These are phyloP conservation scores for Termitomyces sp. DNA, from an alignment of 768 basidiomycete genomes.

Conservation along the genomic window DNA sequence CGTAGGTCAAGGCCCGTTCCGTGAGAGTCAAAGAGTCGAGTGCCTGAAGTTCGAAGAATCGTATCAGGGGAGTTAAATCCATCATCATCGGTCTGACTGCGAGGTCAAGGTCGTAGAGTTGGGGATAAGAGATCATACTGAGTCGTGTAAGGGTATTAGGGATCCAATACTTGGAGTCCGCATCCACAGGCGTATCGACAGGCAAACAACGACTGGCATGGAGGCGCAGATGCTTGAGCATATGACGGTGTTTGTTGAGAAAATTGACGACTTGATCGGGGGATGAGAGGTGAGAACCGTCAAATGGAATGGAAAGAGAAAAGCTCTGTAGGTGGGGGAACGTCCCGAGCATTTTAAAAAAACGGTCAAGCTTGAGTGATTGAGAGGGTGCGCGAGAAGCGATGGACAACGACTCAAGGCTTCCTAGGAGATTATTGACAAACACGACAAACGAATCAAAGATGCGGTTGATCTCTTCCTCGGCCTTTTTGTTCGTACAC, in stretches of 20 bases:
- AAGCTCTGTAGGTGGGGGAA: constrained; percentile 35
- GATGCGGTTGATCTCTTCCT: constrained; percentile 24
- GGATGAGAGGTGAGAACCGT: constrained; percentile 35
- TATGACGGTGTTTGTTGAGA: constrained; percentile 27
- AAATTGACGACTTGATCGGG: constrained; percentile 27
- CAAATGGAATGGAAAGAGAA: constrained; percentile 37
- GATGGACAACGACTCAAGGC: constrained; percentile 32
- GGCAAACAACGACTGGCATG: constrained; percentile 24
- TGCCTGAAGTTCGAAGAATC: constrained; percentile 25
- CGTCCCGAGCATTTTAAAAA: constrained; percentile 30
- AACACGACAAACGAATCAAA: constrained; percentile 41
- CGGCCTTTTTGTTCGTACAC: constrained; percentile 23
- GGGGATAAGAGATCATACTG: constrained; percentile 19
- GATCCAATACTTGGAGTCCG: constrained; percentile 35
- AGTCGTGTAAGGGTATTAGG: constrained; percentile 28
- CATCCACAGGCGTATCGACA: constrained; percentile 15
- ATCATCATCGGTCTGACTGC: constrained; percentile 35
- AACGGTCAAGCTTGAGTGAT: constrained; percentile 32
- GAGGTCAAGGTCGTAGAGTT: constrained; percentile 26
- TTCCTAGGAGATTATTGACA: constrained; percentile 33
- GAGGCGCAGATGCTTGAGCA: constrained; percentile 31
- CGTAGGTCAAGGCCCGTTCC: constrained; percentile 26
- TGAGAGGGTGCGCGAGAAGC: constrained; percentile 28
- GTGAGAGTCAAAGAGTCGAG: constrained; percentile 29
- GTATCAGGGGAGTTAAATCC: constrained; percentile 19